Evolutionary conservation across 768 basidiomycete species (phyloP).

Genomic region (Boletus edulis): DNA sequence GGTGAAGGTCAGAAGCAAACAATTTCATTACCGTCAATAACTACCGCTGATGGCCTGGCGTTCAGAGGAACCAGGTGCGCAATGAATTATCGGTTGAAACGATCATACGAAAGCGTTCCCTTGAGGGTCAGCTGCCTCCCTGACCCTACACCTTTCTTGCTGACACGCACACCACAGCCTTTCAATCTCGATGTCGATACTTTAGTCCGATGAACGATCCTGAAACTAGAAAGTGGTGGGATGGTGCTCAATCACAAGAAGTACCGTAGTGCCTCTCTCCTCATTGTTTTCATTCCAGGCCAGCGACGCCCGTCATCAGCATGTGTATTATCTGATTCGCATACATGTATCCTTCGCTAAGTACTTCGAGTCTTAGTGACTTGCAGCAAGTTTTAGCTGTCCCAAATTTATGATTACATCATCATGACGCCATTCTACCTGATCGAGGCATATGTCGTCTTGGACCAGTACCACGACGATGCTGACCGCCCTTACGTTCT

Average conservation of each 20-base stretch:
- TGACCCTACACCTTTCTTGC: slow-evolving; percentile 15
- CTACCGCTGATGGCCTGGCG: slow-evolving; percentile 25
- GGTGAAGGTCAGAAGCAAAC: slow-evolving; percentile 55
- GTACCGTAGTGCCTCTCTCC: slow-evolving; percentile 29
- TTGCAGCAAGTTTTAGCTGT: neutral
- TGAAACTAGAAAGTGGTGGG: slow-evolving; percentile 59
- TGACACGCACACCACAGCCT: slow-evolving; percentile 48
- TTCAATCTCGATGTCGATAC: slow-evolving; percentile 75
- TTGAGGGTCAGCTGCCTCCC: slow-evolving; percentile 54
- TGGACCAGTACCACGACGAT: slow-evolving; percentile 20
- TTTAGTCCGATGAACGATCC: slow-evolving; percentile 60
- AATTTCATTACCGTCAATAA: slow-evolving; percentile 30
- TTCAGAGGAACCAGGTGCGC: slow-evolving; percentile 68
- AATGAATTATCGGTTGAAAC: slow-evolving; percentile 72
- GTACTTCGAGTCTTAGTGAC: neutral
- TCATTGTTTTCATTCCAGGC: slow-evolving; percentile 29
- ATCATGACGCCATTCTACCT: slow-evolving; percentile 24
- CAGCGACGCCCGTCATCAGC: slow-evolving; percentile 11
- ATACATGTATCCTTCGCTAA: slow-evolving; percentile 10
- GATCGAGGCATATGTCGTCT: neutral
- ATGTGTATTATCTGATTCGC: slow-evolving; percentile 11
- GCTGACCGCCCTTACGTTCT: slow-evolving; percentile 16
- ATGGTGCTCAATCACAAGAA: slow-evolving; percentile 37
- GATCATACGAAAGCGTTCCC: slow-evolving; percentile 66
- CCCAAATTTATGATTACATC: slow-evolving; percentile 21